Percentiles rank a stretch among this genome's conserved stretches.
Evolutionary conservation across 345 rosid species (phyloP).

Genomic region (Camelina sativa): DNA sequence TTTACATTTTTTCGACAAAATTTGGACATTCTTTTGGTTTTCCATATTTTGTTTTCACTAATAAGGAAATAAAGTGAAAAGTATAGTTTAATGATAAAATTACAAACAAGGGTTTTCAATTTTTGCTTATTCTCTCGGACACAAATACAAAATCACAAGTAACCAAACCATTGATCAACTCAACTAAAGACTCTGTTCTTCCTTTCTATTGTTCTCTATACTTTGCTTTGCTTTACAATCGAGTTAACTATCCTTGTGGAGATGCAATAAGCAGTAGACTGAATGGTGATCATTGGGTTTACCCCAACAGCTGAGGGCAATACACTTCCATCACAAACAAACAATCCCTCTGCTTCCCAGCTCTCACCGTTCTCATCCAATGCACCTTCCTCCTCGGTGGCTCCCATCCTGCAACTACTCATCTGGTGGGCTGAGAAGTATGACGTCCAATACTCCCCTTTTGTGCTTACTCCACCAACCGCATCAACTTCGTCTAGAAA

Average conservation of each 20-base stretch:
- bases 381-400: slow-evolving; percentile 54
- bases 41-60: not conserved
- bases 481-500: slow-evolving; percentile 53
- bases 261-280: slow-evolving; percentile 59
- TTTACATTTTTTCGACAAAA: not conserved
- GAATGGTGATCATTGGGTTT: slow-evolving; percentile 72
- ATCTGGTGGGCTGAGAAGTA: slow-evolving; percentile 68
- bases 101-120: not conserved
- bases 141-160: too few relatives aligned
- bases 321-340: slow-evolving; percentile 68
- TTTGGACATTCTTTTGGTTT: not conserved
- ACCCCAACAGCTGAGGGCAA: slow-evolving; percentile 70
- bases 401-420: slow-evolving; percentile 79
- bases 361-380: slow-evolving; percentile 67
- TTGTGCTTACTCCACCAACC: slow-evolving; percentile 47
- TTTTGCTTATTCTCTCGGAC: not conserved
- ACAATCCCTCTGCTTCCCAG: slow-evolving; percentile 71
- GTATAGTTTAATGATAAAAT: not conserved
- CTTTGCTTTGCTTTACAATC: slow-evolving; percentile 4
- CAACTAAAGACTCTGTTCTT: not conserved
- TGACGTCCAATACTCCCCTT: slow-evolving; percentile 48
- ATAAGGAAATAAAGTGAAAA: slow-evolving; percentile 4
- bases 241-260: slow-evolving; percentile 43
- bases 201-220: not conserved
- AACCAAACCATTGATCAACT: too few relatives aligned